phyloP scores from a whole-genome alignment of 1,284 basidiomycete genomes.

The Leccinum brunneo-olivaceum region DNA sequence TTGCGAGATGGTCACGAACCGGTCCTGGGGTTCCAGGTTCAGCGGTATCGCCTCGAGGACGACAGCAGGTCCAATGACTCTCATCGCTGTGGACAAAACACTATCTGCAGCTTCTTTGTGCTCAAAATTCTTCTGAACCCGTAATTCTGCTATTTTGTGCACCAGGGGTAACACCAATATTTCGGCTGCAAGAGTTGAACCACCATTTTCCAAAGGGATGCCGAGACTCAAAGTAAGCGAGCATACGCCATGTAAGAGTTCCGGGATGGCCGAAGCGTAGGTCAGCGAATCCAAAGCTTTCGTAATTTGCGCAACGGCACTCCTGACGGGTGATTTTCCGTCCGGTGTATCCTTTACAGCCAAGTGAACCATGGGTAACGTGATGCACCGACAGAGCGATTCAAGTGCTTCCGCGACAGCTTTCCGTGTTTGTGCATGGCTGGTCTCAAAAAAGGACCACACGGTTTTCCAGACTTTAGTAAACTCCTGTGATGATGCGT shows the following conservation, averaged over 20 bases:
- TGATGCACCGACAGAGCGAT: conserved; percentile 64
- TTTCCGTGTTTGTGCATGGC: conserved; percentile 48
- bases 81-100: conserved; percentile 77
- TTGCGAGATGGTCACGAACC: conserved; percentile 42
- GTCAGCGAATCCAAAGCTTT: conserved; percentile 67
- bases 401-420: conserved; percentile 62
- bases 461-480: conserved; percentile 69
- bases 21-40: conserved; percentile 75
- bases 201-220: conserved; percentile 31
- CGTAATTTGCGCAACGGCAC: conserved; percentile 55
- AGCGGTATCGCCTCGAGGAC: conserved; percentile 77
- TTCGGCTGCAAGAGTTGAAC: conserved; percentile 60
- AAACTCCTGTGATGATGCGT: conserved; percentile 48
- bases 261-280: conserved; percentile 65
- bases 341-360: conserved; percentile 41
- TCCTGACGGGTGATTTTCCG: conserved; percentile 49
- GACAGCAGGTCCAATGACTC: conserved; percentile 79
- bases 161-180: conserved; percentile 71
- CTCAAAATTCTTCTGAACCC: conserved; percentile 81
- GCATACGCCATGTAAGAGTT: conserved; percentile 59
- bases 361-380: conserved; percentile 49
- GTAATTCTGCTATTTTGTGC: conserved; percentile 66
- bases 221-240: conserved; percentile 46
- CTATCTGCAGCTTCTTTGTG: conserved; percentile 85
- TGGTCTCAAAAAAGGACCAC: conserved; percentile 70